Evolutionary conservation across 768 basidiomycete genomes (phyloP), one percentile per base, ranked within the genome.

Genomic region (Agaricus subrufescens): DNA sequence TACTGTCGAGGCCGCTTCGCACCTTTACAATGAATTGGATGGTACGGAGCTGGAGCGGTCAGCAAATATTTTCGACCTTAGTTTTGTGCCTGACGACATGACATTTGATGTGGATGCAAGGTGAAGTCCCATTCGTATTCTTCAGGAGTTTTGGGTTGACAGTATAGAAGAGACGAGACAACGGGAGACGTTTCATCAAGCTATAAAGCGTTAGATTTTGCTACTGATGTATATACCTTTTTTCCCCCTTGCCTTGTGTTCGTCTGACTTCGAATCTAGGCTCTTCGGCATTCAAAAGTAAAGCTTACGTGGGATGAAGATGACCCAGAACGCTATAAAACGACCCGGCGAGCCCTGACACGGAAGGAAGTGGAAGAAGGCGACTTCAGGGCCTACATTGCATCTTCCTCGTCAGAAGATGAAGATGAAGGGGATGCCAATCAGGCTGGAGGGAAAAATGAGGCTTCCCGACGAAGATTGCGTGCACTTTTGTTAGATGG

Each of bases 271-370:
- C 25, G 4, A 46, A 8, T 34, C 7, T 29, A 98, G 94, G 96
- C 96, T 9, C 82, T 99, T 4, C 89, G 96, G 4, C 95, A 98
- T 68, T 99, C 97, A 12, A 97, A 94, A 75, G 96, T 98, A 58
- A 97, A 92, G 65, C 80, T 98, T 31, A 97, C 95, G 4, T 99
- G 97, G 97, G 97, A 99, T 61, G 91, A 94, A 53, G 97, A 98
- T 69, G 95, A 98, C 62, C 87, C 91, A 0, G 89, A 94, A 64
- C 87, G 96, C 40, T 80, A 78, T 55, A 84, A 84, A 44, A 63
- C 94, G 48, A 92, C 94, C 1, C 84, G 94, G 46, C 87, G 94
- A 23, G 75, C 76, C 0, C 74, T 97, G 42, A 83, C 90, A 0
- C 80, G 81, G 52, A 86, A 93, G 65, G 93, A 98, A 67, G 87